Base-by-base conservation (phyloP, 306 rosid species). In the Quercus gilva region DNA sequence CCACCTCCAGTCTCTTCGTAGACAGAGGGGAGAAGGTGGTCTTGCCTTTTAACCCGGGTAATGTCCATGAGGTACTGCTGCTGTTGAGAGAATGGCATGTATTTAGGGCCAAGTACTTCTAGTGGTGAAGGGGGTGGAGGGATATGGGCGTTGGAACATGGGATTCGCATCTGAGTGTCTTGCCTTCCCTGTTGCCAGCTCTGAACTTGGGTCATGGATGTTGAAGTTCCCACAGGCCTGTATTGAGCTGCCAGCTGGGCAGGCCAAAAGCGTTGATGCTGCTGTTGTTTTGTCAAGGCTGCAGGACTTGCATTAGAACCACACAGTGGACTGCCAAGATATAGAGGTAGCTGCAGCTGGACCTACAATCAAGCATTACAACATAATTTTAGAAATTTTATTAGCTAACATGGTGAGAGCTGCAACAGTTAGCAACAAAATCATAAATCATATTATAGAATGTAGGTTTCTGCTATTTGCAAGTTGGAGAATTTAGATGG, bases 151-250 rank as follows among this genome's bases (percentile, higher is more conserved):
- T 79, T 86, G 29, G 76, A 69, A 26, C 80, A 77, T 9, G 86
- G 79, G 43, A 49, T 70, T 12, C 71, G 51, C 20, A 63, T 68
- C 20, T 74, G 59, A 53, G 78, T 15, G 37, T 86, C 91, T 75
- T 80, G 89, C 74, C 81, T 85, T 81, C 79, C 89, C 76, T 37
- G 85, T 76, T 86, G 91, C 92, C 90, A 89, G 68, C 75, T 84
- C 21, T 88, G 83, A 74, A 83, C 70, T 61, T 85, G 91, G 69
- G 84, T 71, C 41, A 76, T 21, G 6, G 82, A 28, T 14, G 79
- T 76, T 68, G 86, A 41, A 78, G 83, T 80, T 31, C 78, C 84
- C 1, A 51, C 63, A 11, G 88, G 86, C 82, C 86, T 82, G 65
- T 74, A 56, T 59, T 84, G 89, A 43, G 85, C 83, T 19, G 84